Base-by-base conservation (phyloP, 1,284 basidiomycete genomes). In the Ganoderma sinense region DNA sequence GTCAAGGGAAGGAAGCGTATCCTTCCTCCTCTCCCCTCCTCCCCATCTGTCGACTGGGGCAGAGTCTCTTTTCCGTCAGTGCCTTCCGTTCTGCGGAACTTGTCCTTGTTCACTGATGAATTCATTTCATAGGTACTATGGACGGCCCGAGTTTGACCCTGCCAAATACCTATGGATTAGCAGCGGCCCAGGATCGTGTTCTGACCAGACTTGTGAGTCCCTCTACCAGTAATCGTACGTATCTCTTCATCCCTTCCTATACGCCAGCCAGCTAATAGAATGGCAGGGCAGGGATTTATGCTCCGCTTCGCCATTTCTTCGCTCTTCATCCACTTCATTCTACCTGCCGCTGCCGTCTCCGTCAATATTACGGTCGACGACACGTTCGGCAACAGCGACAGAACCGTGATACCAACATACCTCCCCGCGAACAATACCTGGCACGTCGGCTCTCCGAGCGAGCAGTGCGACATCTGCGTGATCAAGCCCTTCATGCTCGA, bases 331-430 rank as follows among this genome's bases (percentile, higher is more conserved):
- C 18, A n/a, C 33, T 5, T 58, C 56, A 31, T 58, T 11, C 18
- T 8, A 20, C 8, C 56, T 8, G 33, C 33, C 31, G 8, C 56
- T n/a, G 36, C 23, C 10, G 4, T 61, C 5, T 73, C 82, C 3
- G 76, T 81, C 31, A 83, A 83, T 69, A 75, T 82, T 4, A 80
- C 82, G 0, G 81, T 86, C 40, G 84, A 86, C 72, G 84, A 86
- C 68, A 76, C 81, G 0, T 75, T 75, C 29, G 79, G 81, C 18
- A 79, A 83, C 66, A 43, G 23, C 39, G 41, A 23, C 18, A 7
- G 20, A 2, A 13, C n/a, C 36, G n/a, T 61, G 8, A 61, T 43
- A 41, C 60, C 60, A 18, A n/a, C 29, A 2, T 61, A 61, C n/a
- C 60, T 61, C 16, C 75, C 82, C 1, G 55, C 78, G 16, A 80